A percentile compares a stretch with the other conserved stretches of the same genome.
These are phyloP conservation scores for Colletotrichum abscissum DNA, from an alignment of 2,329 filamentous ascomycete genomes.

Conservation along the genomic window DNA sequence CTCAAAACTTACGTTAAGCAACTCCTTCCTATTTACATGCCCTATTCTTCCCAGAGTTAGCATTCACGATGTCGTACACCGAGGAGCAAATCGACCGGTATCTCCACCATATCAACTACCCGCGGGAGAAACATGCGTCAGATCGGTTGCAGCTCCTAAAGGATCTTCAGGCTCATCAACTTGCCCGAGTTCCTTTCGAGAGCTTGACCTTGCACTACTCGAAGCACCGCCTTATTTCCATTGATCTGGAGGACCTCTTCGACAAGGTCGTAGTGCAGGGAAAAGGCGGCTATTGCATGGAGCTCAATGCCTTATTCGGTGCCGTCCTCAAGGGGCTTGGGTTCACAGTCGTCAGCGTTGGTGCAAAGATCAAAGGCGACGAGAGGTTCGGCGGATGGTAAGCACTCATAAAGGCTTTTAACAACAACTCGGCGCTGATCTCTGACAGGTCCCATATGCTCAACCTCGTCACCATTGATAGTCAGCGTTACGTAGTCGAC, in stretches of 20 bases:
- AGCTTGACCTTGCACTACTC: conserved; percentile 65
- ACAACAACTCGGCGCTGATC: conserved; percentile 41
- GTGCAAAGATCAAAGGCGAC: conserved; percentile 45
- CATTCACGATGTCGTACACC: conserved; percentile 35
- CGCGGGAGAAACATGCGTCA: conserved; percentile 35
- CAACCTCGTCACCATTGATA: conserved; percentile 66
- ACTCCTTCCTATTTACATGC: not conserved
- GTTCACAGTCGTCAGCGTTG: conserved; percentile 61
- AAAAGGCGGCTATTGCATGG: conserved; percentile 67
- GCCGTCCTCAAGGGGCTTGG: conserved; percentile 60
- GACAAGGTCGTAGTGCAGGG: conserved; percentile 56
- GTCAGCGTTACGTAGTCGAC: conserved; percentile 62
- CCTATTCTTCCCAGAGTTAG: not conserved
- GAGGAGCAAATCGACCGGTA: conserved; percentile 44
- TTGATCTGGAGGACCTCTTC: conserved; percentile 55
- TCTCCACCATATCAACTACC: conserved; percentile 44
- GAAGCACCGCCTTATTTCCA: conserved; percentile 45
- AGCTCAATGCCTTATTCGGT: conserved; percentile 58
- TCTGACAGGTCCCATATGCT: conserved; percentile 66
- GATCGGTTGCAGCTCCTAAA: conserved; percentile 45
- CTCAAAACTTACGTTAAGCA: not conserved
- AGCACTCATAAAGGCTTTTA: not conserved
- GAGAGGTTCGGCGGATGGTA: conserved; percentile 40
- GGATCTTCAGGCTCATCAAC: conserved; percentile 52
- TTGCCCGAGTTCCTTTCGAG: conserved; percentile 65